A percentile compares a stretch with the other conserved stretches of the same genome.
These are phyloP conservation scores for Aspergillus novofumigatus DNA, from an alignment of 2,329 filamentous ascomycete genomes.

Conservation along the genomic window DNA sequence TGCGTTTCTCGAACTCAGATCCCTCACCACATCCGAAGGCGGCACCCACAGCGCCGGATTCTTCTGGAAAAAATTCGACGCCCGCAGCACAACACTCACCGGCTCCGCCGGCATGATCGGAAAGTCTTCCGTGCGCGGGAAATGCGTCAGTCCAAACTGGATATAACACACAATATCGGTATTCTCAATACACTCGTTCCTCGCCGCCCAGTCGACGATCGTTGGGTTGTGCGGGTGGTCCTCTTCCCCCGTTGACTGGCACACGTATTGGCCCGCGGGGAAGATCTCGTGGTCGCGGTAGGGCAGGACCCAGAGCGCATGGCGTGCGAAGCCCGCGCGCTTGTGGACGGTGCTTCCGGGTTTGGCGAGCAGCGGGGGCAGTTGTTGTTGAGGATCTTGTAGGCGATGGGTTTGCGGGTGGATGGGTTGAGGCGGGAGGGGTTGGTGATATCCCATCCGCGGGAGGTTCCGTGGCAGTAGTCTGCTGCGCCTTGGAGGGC, in stretches of 20 bases:
- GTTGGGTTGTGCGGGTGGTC: constrained; percentile 44
- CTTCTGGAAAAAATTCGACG: constrained; percentile 56
- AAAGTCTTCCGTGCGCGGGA: constrained; percentile 50
- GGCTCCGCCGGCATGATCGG: constrained; percentile 58
- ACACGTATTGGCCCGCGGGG: constrained; percentile 57
- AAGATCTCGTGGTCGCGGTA: constrained; percentile 57
- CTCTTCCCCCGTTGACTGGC: constrained; percentile 49
- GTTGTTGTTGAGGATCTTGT: constrained; percentile 26
- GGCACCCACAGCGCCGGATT: constrained; percentile 59
- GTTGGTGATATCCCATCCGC: constrained; percentile 26
- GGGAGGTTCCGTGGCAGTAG: constrained; percentile 49
- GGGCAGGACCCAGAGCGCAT: constrained; percentile 56
- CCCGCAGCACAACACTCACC: constrained; percentile 53
- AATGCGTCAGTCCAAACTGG: constrained; percentile 57
- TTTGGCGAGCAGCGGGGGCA: constrained; percentile 43
- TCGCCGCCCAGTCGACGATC: constrained; percentile 31
- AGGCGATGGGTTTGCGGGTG: constrained; percentile 23
- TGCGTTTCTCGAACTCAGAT: neutral
- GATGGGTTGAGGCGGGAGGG: constrained; percentile 20
- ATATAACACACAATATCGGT: constrained; percentile 55
- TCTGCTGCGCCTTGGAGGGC: constrained; percentile 46
- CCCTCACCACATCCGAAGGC: constrained; percentile 12
- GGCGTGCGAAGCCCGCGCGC: constrained; percentile 55
- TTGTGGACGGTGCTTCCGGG: constrained; percentile 54
- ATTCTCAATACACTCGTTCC: constrained; percentile 52